Evolutionary conservation across 163 green algal genomes (phyloP).

Genomic region (Prototheca cutis): DNA sequence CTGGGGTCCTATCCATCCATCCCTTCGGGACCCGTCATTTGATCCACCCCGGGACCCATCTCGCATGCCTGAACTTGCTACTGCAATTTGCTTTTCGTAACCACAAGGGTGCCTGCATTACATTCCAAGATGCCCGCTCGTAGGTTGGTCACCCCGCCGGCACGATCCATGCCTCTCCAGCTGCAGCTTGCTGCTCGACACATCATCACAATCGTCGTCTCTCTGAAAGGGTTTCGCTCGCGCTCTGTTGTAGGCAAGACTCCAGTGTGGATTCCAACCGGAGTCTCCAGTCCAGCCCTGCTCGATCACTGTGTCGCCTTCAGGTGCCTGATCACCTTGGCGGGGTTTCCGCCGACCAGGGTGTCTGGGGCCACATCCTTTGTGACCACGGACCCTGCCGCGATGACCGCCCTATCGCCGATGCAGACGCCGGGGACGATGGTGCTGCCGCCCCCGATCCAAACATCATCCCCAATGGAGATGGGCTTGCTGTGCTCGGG

Average conservation of each 20-base stretch:
- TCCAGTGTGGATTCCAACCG: neutral
- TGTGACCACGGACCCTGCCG: slow-evolving; percentile 41
- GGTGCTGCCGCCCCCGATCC: slow-evolving; percentile 32
- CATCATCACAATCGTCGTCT: no score
- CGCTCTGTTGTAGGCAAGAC: no score
- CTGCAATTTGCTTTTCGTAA: neutral
- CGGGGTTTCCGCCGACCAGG: slow-evolving; percentile 38
- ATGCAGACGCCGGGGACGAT: slow-evolving; percentile 35
- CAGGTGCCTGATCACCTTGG: slow-evolving; percentile 26
- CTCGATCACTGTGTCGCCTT: neutral
- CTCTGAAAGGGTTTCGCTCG: no score
- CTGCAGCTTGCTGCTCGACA: no score
- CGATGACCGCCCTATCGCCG: slow-evolving; percentile 23
- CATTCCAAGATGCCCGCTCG: no score
- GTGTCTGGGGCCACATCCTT: slow-evolving; percentile 31
- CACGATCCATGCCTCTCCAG: no score
- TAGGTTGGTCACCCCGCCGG: no score
- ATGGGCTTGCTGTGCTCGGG: slow-evolving; percentile 2
- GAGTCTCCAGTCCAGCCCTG: neutral
- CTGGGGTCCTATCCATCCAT: no score
- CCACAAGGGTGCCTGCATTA: no score
- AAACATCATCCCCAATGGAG: slow-evolving; percentile 21
- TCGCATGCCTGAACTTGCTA: no score
- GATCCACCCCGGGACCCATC: no score
- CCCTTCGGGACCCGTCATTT: no score